A percentile compares a stretch with the other conserved stretches of the same genome.
Evolutionary conservation across 306 rosid species (phyloP).

Genomic region (Acacia melanoxylon): DNA sequence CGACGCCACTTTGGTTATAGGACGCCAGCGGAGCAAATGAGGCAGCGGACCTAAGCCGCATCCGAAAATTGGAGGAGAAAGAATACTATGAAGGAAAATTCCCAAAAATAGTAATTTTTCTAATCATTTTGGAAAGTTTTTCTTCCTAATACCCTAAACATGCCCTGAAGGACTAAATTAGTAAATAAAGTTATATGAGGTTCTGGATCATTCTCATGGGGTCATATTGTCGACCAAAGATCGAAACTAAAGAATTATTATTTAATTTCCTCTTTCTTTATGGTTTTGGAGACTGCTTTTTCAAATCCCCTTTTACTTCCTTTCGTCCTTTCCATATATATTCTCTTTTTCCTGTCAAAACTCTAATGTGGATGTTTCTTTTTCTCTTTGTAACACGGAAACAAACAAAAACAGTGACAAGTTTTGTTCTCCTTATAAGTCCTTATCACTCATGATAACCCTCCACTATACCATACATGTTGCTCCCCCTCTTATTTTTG

Average conservation of each 20-base stretch:
- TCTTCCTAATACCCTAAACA: no score
- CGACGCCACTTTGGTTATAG: no score
- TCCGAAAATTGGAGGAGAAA: no score
- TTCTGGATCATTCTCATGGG: slow-evolving; percentile 34
- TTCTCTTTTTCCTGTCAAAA: slow-evolving; percentile 10
- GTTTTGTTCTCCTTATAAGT: neutral
- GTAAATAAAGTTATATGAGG: neutral
- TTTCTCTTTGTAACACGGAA: neutral
- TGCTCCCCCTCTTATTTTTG: neutral
- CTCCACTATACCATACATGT: neutral
- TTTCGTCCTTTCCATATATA: slow-evolving; percentile 10
- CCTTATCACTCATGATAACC: neutral
- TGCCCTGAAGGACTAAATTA: neutral
- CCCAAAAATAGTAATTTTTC: no score
- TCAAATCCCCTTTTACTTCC: slow-evolving; percentile 23
- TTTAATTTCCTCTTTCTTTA: slow-evolving; percentile 18
- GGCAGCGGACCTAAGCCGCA: no score
- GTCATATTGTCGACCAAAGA: neutral
- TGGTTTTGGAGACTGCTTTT: neutral
- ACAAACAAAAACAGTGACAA: neutral
- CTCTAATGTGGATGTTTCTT: neutral
- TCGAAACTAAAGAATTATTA: slow-evolving; percentile 11
- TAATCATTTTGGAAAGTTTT: no score
- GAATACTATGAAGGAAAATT: no score
- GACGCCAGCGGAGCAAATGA: no score